Conservation (phyloP, 2,329 filamentous ascomycete species). For the Fusarium palustre region DNA sequence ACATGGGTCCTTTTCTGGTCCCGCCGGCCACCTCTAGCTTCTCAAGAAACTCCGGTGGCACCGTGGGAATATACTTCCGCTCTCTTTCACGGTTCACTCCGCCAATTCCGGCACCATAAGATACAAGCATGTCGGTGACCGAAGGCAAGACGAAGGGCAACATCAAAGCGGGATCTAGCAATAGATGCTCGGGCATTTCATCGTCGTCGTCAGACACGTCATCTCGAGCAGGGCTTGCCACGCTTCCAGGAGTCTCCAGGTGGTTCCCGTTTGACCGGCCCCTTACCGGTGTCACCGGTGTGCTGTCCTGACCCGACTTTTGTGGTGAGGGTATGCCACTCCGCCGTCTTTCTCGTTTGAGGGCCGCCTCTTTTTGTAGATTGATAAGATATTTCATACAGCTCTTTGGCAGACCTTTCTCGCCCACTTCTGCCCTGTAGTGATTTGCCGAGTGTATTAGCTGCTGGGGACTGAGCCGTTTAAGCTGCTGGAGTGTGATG, state of each 20-base stretch:
- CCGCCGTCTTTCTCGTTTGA: constrained; percentile 66
- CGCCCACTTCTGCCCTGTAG: constrained; percentile 93
- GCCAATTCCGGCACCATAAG: constrained; percentile 93
- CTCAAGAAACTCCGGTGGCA: constrained; percentile 91
- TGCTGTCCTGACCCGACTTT: constrained; percentile 52
- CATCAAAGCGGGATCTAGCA: constrained; percentile 91
- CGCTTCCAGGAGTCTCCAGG: constrained; percentile 58
- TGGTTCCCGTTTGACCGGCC: constrained; percentile 58
- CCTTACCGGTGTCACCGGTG: constrained; percentile 60
- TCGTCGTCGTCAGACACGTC: constrained; percentile 69
- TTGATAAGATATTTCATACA: constrained; percentile 87
- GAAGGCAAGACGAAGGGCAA: constrained; percentile 95
- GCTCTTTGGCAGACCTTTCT: constrained; percentile 89
- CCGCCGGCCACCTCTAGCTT: constrained; percentile 77
- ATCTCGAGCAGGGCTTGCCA: constrained; percentile 52
- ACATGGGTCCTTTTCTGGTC: constrained; percentile 65
- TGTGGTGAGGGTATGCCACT: constrained; percentile 61
- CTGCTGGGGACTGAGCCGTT: constrained; percentile 85
- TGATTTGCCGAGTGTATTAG: constrained; percentile 92
- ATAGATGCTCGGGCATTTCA: constrained; percentile 77
- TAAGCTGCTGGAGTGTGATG: constrained; percentile 89
- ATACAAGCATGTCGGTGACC: constrained; percentile 96
- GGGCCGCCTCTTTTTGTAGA: constrained; percentile 78
- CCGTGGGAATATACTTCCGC: constrained; percentile 93
- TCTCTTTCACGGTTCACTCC: constrained; percentile 92